phyloP scores from a whole-genome alignment of 495 filamentous ascomycete species.

The Aspergillus campestris region DNA sequence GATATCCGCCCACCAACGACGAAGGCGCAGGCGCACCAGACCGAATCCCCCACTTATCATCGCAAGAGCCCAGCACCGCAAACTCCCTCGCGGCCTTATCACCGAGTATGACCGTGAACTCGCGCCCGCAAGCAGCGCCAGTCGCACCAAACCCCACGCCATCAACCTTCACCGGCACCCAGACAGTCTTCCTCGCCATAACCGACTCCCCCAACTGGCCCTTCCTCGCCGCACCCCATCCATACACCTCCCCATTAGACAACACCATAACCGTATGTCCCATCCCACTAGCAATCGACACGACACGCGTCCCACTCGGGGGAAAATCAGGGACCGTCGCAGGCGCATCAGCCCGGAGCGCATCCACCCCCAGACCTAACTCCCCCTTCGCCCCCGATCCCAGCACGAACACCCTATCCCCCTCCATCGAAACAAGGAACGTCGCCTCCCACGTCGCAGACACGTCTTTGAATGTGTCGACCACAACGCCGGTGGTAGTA shows the following conservation, averaged over 20 bases:
- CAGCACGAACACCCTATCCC: conserved; percentile 46
- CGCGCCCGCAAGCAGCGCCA: conserved; percentile 63
- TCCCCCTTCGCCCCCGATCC: conserved; percentile 65
- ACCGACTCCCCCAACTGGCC: conserved; percentile 61
- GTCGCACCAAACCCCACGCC: conserved; percentile 43
- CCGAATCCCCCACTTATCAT: conserved; percentile 55
- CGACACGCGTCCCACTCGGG: conserved; percentile 39
- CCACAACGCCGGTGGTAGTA: background rate
- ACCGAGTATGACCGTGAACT: conserved; percentile 69
- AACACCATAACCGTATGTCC: conserved; percentile 67
- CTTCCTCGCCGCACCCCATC: conserved; percentile 81
- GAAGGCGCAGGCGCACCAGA: conserved; percentile 25
- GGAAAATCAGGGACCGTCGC: conserved; percentile 51
- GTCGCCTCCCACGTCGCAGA: conserved; percentile 75
- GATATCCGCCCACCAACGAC: conserved; percentile 17
- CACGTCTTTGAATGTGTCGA: conserved; percentile 23
- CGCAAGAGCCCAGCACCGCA: conserved; percentile 50
- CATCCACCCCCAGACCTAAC: conserved; percentile 46
- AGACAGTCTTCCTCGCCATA: conserved; percentile 35
- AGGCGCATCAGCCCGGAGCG: background rate
- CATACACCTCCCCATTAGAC: conserved; percentile 67
- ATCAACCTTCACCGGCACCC: conserved; percentile 50
- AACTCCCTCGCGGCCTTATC: conserved; percentile 44
- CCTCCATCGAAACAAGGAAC: conserved; percentile 37
- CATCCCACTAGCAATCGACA: conserved; percentile 61